Conservation (phyloP, 2,329 filamentous ascomycete genomes). For the Aspergillus clavatus region DNA sequence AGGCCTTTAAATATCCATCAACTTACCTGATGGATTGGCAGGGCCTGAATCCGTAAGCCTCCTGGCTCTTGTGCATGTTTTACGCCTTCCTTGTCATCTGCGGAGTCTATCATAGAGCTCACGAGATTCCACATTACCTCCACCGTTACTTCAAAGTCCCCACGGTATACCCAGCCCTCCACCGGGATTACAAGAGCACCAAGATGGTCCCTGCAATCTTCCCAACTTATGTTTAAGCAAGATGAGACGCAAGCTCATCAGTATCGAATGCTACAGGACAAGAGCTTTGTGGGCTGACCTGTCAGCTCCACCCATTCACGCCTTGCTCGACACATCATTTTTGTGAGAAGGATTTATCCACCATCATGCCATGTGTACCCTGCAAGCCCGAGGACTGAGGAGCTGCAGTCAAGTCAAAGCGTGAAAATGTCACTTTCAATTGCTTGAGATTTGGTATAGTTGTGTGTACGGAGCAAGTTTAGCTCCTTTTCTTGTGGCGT, state of each 20-base stretch:
- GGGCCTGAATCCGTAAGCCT: too few species aligned
- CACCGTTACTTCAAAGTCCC: conserved; percentile 16
- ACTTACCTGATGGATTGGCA: too few species aligned
- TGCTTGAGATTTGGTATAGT: conserved; percentile 12
- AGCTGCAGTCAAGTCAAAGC: conserved; percentile 16
- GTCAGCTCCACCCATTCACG: conserved; percentile 15
- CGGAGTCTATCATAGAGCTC: conserved; percentile 9
- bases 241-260: conserved; percentile 15
- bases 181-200: conserved; percentile 12
- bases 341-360: conserved; percentile 15
- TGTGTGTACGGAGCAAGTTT: conserved; percentile 12
- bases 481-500: conserved; percentile 13
- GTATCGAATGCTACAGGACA: conserved; percentile 13
- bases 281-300: conserved; percentile 6
- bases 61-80: conserved; percentile 15
- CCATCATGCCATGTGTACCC: conserved; percentile 16
- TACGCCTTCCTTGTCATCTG: conserved; percentile 13
- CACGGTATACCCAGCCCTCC: conserved; percentile 18
- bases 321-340: conserved; percentile 17
- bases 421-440: conserved; percentile 11
- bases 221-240: conserved; percentile 14
- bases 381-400: conserved; percentile 13
- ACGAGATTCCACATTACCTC: conserved; percentile 15
- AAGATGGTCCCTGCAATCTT: conserved; percentile 13
- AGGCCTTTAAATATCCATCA: too few species aligned